A percentile compares a stretch with the other conserved stretches of the same genome.
These are phyloP conservation scores for Plasmodiophora brassicae DNA, from an alignment of 208 protist species.

Conservation along the genomic window DNA sequence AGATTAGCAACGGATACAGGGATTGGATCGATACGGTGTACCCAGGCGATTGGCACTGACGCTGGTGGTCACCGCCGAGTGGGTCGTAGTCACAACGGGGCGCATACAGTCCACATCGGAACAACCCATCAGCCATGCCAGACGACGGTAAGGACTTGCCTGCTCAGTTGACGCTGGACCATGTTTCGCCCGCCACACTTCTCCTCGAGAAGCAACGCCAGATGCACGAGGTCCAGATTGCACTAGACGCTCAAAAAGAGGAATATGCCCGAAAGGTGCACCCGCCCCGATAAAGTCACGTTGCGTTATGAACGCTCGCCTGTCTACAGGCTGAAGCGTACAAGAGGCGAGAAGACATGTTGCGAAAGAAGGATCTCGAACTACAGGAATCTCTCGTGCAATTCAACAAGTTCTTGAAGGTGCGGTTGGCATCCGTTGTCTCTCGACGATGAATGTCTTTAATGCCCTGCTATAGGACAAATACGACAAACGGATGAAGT, in stretches of 20 bases:
- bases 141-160: conserved; percentile 30
- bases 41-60: too few species aligned
- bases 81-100: too few species aligned
- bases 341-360: conserved; percentile 49
- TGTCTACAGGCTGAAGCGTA: conserved; percentile 44
- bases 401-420: conserved; percentile 57
- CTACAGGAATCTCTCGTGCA: conserved; percentile 52
- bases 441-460: not conserved
- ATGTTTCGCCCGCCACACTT: conserved; percentile 51
- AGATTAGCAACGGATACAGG: too few species aligned
- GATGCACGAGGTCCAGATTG: conserved; percentile 56
- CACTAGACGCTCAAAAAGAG: conserved; percentile 52
- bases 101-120: too few species aligned
- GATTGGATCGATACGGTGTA: too few species aligned
- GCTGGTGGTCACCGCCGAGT: too few species aligned
- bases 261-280: conserved; percentile 38
- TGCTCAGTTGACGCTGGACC: conserved; percentile 48
- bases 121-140: too few species aligned
- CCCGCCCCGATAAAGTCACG: not conserved
- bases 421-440: not conserved
- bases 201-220: conserved; percentile 54
- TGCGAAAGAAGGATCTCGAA: conserved; percentile 50
- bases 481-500: conserved; percentile 21
- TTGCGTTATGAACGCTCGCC: not conserved
- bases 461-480: not conserved